These are phyloP conservation scores for Epicoccum sorghinum DNA, from an alignment of 2,329 filamentous ascomycete species.

Conservation along the genomic window DNA sequence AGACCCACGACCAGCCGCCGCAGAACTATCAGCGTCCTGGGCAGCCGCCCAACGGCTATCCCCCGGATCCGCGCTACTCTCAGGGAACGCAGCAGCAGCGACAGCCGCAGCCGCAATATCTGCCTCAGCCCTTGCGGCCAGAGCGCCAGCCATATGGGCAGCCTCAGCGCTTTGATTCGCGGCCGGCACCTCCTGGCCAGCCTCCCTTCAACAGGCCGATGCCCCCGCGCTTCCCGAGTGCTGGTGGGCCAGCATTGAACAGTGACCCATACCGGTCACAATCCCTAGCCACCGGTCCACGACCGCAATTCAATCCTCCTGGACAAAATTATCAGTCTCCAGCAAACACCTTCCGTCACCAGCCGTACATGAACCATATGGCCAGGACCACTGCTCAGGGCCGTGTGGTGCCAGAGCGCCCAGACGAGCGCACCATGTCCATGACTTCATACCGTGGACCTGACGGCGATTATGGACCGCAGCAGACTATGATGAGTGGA, in stretches of 20 bases:
- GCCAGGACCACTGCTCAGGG: conserved; percentile 90
- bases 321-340: conserved; percentile 57
- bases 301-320: conserved; percentile 72
- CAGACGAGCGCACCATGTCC: conserved; percentile 94
- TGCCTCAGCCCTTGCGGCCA: conserved; percentile 65
- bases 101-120: conserved; percentile 61
- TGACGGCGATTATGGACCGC: conserved; percentile 70
- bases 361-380: conserved; percentile 71
- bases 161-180: conserved; percentile 72
- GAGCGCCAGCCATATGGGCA: conserved; percentile 74
- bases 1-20: conserved; percentile 33
- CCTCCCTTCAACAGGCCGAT: conserved; percentile 61
- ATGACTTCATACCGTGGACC: conserved; percentile 81
- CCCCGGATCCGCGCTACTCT: conserved; percentile 40
- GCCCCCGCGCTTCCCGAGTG: conserved; percentile 60
- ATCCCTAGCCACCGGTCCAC: conserved; percentile 78
- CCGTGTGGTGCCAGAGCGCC: conserved; percentile 85
- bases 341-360: conserved; percentile 78
- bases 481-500: conserved; percentile 90
- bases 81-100: conserved; percentile 46
- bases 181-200: conserved; percentile 56
- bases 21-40: conserved; percentile 35
- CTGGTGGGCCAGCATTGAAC: conserved; percentile 73
- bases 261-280: conserved; percentile 90
- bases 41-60: conserved; percentile 48